phyloP scores from a whole-genome alignment of 371 early-diverging fungal species.

The Mucor circinelloides region DNA sequence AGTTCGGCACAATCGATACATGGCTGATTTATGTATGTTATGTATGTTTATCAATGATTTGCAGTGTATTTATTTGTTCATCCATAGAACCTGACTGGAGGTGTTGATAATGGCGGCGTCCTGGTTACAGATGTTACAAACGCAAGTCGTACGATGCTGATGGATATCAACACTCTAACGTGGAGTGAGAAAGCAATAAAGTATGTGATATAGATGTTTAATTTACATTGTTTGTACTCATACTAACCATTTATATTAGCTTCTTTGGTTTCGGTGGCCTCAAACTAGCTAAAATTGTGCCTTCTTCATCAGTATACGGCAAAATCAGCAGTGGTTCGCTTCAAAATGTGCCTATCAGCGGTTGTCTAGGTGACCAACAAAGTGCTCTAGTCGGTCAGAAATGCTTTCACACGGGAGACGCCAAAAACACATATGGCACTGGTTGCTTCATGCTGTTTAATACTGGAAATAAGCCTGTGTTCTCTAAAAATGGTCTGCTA shows the following conservation, averaged over 20 bases:
- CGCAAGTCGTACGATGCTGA: conserved; percentile 93
- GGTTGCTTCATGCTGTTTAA: conserved; percentile 97
- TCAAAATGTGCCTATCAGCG: conserved; percentile 74
- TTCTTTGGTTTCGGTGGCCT: conserved; percentile 40
- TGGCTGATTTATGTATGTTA: conserved; percentile 75
- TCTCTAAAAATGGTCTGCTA: conserved; percentile 84
- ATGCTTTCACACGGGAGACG: conserved; percentile 71
- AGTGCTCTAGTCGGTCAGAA: conserved; percentile 95
- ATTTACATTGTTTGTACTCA: not conserved
- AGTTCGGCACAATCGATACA: conserved; percentile 92
- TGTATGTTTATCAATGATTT: not conserved
- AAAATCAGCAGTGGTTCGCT: conserved; percentile 58
- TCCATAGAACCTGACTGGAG: conserved; percentile 79
- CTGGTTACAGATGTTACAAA: conserved; percentile 95
- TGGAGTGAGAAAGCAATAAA: conserved; percentile 83
- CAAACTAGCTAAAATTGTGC: conserved; percentile 78
- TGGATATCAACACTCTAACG: conserved; percentile 80
- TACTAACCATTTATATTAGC: conserved; percentile 40
- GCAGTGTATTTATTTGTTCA: conserved; percentile 65
- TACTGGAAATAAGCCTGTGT: conserved; percentile 77
- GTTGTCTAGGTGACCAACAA: conserved; percentile 96
- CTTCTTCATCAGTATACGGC: conserved; percentile 88
- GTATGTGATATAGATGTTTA: conserved; percentile 32
- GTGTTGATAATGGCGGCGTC: conserved; percentile 66
- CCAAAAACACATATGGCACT: conserved; percentile 96